Evolutionary conservation across 2,329 filamentous ascomycete genomes (phyloP).

Genomic region (Zymoseptoria crescenta): DNA sequence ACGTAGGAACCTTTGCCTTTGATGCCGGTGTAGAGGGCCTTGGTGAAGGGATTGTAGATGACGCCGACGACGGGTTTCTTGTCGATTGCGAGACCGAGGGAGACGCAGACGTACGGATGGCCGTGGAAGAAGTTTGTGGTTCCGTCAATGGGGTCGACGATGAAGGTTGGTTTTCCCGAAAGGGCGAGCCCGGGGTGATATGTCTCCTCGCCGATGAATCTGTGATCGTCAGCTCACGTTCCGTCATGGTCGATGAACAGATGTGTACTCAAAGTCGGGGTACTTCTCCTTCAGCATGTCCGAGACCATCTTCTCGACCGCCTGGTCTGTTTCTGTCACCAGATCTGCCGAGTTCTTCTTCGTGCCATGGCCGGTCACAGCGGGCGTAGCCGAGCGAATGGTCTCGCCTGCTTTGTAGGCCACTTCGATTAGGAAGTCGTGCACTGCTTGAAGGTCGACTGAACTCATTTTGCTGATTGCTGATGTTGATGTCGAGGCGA

Average conservation of each 20-base stretch:
- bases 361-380: constrained; percentile 33
- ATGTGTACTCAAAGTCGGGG: constrained; percentile 42
- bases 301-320: constrained; percentile 52
- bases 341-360: constrained; percentile 53
- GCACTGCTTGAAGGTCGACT: constrained; percentile 39
- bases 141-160: constrained; percentile 76
- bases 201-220: constrained; percentile 70
- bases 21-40: constrained; percentile 61
- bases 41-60: constrained; percentile 71
- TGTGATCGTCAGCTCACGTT: constrained; percentile 13
- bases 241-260: background rate
- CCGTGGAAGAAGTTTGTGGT: constrained; percentile 75
- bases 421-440: constrained; percentile 41
- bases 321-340: constrained; percentile 56
- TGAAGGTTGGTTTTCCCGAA: constrained; percentile 62
- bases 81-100: constrained; percentile 61
- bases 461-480: constrained; percentile 9
- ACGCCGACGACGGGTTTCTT: constrained; percentile 60
- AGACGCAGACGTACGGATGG: constrained; percentile 68
- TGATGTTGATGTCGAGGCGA: constrained; percentile 70
- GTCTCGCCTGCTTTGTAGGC: constrained; percentile 40
- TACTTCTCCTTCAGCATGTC: constrained; percentile 44
- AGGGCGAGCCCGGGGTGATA: constrained; percentile 59
- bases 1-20: constrained; percentile 57
- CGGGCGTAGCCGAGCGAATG: constrained; percentile 40